Percentiles rank a stretch among this genome's conserved stretches.
Conservation (phyloP, 2,329 filamentous ascomycete species). For the Ascochyta lentis region DNA sequence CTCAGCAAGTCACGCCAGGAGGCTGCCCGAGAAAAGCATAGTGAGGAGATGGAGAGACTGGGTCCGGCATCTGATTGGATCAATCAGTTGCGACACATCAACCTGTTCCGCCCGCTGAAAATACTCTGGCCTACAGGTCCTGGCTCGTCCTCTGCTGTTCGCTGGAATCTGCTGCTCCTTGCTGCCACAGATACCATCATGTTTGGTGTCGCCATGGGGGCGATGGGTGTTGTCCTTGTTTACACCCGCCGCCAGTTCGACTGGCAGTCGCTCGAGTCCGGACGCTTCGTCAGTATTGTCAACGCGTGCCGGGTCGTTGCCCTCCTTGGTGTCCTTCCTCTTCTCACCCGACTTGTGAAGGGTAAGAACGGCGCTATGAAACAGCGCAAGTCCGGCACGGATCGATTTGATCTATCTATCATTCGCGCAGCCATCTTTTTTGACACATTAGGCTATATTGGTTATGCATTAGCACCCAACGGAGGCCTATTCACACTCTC, state of each 20-base stretch:
- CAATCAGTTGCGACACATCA: slow-evolving; percentile 56
- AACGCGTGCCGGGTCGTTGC: slow-evolving; percentile 78
- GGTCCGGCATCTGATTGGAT: slow-evolving; percentile 52
- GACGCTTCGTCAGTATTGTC: slow-evolving; percentile 79
- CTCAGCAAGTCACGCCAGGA: slow-evolving; percentile 75
- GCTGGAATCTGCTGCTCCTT: slow-evolving; percentile 82
- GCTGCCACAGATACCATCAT: slow-evolving; percentile 82
- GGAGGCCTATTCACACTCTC: slow-evolving; percentile 72
- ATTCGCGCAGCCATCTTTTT: slow-evolving; percentile 78
- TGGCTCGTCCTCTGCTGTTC: slow-evolving; percentile 65
- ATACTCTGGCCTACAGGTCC: slow-evolving; percentile 77
- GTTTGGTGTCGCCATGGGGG: slow-evolving; percentile 81
- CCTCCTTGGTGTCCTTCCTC: slow-evolving; percentile 76
- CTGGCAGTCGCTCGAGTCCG: slow-evolving; percentile 83
- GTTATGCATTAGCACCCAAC: slow-evolving; percentile 72
- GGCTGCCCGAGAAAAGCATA: slow-evolving; percentile 72
- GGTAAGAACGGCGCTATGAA: slow-evolving; percentile 52
- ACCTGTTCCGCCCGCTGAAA: slow-evolving; percentile 77
- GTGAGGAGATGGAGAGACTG: slow-evolving; percentile 47
- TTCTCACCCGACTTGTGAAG: slow-evolving; percentile 78
- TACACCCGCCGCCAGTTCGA: slow-evolving; percentile 82
- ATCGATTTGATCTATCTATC: slow-evolving; percentile 77
- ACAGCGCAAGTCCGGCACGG: slow-evolving; percentile 66
- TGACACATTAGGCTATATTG: slow-evolving; percentile 76
- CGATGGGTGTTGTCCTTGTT: slow-evolving; percentile 79